Base-by-base conservation (phyloP, 140 eudicot genomes). In the Bidens hawaiensis region DNA sequence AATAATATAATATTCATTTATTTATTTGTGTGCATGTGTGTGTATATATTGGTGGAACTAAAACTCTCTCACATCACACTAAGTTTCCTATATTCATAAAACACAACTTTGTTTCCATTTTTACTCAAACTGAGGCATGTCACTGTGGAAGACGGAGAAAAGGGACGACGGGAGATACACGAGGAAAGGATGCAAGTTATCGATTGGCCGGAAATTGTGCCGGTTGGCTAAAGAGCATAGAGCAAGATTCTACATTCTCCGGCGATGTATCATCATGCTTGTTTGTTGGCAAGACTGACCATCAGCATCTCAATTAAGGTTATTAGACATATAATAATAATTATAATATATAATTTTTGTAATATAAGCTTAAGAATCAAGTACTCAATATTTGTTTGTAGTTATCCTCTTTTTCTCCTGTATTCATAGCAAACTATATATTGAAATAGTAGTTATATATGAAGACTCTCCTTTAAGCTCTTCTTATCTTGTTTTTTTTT, bases 171-270 rank as follows among this genome's bases (percentile, higher is more conserved):
- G 56, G 55, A 62, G 57, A 60, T 28, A 36, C 30, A n/a, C 3
- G 46, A 55, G 68, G 16, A 17, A 38, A 53, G 68, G 68, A 15
- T 38, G 69, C 27, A 36, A 45, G 55, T 57, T 62, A 28, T 64
- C 74, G 23, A 5, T 71, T 46, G 59, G 77, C 58, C 70, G 59
- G 70, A 70, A 76, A 27, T 71, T 69, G 54, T 30, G 74, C 30
- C 28, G 68, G 49, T 64, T 76, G 30, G 76, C 30, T 52, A 70
- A 76, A 47, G 69, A 76, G 34, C 82, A 71, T 8, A 48, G 73
- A 60, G 82, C 78, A 42, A 77, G 78, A 42, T 77, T 77, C 54
- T 77, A 77, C 67, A 77, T 77, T 54, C 78, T 77, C 60, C 74
- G 82, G 2, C 55, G 82, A 51, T 71, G 82, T 45, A 53, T 77